Conservation (phyloP, 1,284 basidiomycete genomes). For the Pholiota adiposa region DNA sequence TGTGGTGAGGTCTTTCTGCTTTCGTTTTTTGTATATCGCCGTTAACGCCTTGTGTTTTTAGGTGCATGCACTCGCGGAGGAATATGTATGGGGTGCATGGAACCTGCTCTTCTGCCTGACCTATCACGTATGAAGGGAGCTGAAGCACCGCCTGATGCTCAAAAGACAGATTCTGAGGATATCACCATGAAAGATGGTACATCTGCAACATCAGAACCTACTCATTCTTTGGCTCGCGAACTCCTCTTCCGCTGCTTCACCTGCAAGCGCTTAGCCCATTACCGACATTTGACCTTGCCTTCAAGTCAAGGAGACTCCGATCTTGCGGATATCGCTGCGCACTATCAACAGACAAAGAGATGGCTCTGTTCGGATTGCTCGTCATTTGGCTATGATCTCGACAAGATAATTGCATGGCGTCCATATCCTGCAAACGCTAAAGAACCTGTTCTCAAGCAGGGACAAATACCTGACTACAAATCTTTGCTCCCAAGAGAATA, state of each 20-base stretch:
- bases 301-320: slow-evolving; percentile 37
- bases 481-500: slow-evolving; percentile 80
- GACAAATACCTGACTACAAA: slow-evolving; percentile 57
- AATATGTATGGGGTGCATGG: slow-evolving; percentile 78
- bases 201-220: background rate
- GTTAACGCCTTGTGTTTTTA: slow-evolving; percentile 21
- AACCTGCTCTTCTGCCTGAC: slow-evolving; percentile 56
- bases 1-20: slow-evolving; percentile 50
- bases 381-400: slow-evolving; percentile 74
- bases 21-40: background rate
- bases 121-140: slow-evolving; percentile 18
- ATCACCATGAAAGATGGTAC: slow-evolving; percentile 33
- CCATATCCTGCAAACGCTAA: slow-evolving; percentile 68
- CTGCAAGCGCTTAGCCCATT: slow-evolving; percentile 84
- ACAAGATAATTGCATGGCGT: slow-evolving; percentile 92
- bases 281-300: slow-evolving; percentile 71
- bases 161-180: slow-evolving; percentile 28
- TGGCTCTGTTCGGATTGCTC: slow-evolving; percentile 85
- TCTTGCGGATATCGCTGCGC: slow-evolving; percentile 52
- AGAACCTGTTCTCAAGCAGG: slow-evolving; percentile 48
- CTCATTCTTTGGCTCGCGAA: slow-evolving; percentile 35
- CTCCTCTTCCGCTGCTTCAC: slow-evolving; percentile 81
- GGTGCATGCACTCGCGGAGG: slow-evolving; percentile 74
- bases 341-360: slow-evolving; percentile 65
- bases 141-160: background rate